Evolutionary conservation across 805 yeast species (phyloP).

Genomic region (Hanseniaspora hatyaiensis): DNA sequence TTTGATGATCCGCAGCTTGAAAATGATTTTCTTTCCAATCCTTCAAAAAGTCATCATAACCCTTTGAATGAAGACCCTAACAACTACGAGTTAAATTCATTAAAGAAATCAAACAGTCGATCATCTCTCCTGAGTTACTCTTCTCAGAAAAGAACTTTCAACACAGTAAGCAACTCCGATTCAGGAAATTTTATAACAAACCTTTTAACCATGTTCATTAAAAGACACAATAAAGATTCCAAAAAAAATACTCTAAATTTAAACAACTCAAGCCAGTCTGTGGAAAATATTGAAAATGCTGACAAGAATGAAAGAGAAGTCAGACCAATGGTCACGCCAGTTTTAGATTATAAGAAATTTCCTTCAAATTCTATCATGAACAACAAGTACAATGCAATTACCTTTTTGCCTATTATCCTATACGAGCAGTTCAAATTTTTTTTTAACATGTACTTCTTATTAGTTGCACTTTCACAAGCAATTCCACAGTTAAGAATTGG

Average conservation of each 20-base stretch:
- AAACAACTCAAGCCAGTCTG: constrained; percentile 12
- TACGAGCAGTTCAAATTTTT: constrained; percentile 96
- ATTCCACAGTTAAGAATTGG: constrained; percentile 87
- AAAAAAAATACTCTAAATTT: constrained; percentile 4
- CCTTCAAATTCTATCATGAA: constrained; percentile 78
- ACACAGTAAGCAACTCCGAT: constrained; percentile 14
- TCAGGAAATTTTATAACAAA: constrained; percentile 19
- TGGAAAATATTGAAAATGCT: constrained; percentile 15
- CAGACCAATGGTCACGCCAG: constrained; percentile 34
- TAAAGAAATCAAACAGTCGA: constrained; percentile 4
- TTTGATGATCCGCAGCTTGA: background rate
- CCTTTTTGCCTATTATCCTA: constrained; percentile 77
- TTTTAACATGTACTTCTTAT: constrained; percentile 78
- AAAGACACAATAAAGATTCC: background rate
- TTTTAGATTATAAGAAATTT: constrained; percentile 29
- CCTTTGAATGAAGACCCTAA: background rate
- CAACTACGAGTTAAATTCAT: constrained; percentile 8
- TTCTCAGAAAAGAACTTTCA: constrained; percentile 13
- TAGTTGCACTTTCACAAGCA: constrained; percentile 89
- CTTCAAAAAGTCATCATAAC: background rate
- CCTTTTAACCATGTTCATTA: constrained; percentile 18
- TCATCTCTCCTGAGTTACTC: constrained; percentile 16
- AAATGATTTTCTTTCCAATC: background rate
- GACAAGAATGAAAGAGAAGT: constrained; percentile 31
- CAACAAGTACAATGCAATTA: constrained; percentile 81